Evolutionary conservation across 805 yeast genomes (phyloP), one percentile per base, ranked within the genome.

Genomic region (Myxozyma monticola): DNA sequence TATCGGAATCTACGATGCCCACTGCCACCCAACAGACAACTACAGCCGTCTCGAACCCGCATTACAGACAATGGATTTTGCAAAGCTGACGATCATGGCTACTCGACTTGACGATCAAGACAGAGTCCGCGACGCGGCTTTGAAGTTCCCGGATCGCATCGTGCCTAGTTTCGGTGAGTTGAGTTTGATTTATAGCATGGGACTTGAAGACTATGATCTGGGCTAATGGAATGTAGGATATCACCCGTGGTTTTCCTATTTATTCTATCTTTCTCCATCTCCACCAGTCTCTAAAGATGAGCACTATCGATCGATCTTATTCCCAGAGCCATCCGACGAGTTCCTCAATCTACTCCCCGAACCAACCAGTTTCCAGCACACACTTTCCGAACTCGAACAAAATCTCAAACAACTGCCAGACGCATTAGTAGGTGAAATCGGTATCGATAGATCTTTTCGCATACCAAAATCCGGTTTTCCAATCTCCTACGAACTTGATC

Each of bases 191-290:
- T 20, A 12, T 29, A 7, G n/a, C n/a, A n/a, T n/a, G n/a, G n/a
- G n/a, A n/a, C n/a, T n/a, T n/a, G n/a, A n/a, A n/a, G n/a, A n/a
- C n/a, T n/a, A n/a, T n/a, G n/a, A n/a, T n/a, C n/a, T 22, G 18
- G 22, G 44, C 28, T 34, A 7, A 20, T n/a, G 18, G n/a, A 12
- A 14, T 18, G 29, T 28, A 54, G 96, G 98, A 0, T 71, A 88
- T 1, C 99, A 91, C 67, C 99, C 99, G 0, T 91, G 98, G 98
- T 90, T 79, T 62, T 68, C 81, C 2, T 96, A 90, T 65, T 56
- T 83, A 17, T 84, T 80, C 55, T 69, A 77, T 1, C 60, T 67
- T n/a, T 64, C 60, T 1, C 51, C 59, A 0, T 39, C 12, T 4
- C 50, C 53, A 25, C 49, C 56, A 2, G 51, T 49, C 1, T 56